Percentiles rank a stretch among this genome's conserved stretches.
These are phyloP conservation scores for Colletotrichum endophyticum DNA, from an alignment of 2,329 filamentous ascomycete species.

Conservation along the genomic window DNA sequence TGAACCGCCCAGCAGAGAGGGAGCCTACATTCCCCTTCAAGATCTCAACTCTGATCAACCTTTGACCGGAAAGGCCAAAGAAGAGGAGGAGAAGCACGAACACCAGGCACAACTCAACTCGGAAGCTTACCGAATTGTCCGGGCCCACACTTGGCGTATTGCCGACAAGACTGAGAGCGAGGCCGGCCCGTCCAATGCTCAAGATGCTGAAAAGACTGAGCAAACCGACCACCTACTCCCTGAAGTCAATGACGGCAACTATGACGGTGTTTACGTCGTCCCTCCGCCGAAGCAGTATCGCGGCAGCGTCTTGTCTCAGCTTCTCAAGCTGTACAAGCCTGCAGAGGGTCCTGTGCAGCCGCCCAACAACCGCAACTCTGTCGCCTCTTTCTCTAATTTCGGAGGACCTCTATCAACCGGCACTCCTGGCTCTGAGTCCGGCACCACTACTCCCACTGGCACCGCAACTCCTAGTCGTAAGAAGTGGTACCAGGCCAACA, in stretches of 20 bases:
- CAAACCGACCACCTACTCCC: constrained; percentile 22
- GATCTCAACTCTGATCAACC: constrained; percentile 27
- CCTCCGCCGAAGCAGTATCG: constrained; percentile 46
- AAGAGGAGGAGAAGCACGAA: constrained; percentile 22
- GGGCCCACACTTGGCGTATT: constrained; percentile 41
- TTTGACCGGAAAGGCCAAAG: neutral
- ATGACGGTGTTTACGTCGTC: constrained; percentile 45
- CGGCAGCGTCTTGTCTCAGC: constrained; percentile 49
- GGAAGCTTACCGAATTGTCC: constrained; percentile 47
- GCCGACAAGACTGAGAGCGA: neutral
- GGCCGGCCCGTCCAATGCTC: constrained; percentile 10
- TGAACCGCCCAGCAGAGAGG: constrained; percentile 26
- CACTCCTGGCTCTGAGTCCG: constrained; percentile 35
- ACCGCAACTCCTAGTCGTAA: constrained; percentile 42
- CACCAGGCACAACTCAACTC: constrained; percentile 31
- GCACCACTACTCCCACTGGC: constrained; percentile 29
- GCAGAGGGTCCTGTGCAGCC: constrained; percentile 25
- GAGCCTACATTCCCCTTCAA: constrained; percentile 33
- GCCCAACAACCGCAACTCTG: constrained; percentile 17
- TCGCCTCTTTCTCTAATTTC: constrained; percentile 32
- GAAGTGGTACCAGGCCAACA: constrained; percentile 55
- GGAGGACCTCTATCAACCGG: constrained; percentile 43
- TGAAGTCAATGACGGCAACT: constrained; percentile 42
- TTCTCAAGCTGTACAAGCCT: constrained; percentile 51
- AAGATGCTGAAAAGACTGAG: neutral